Base-by-base conservation (phyloP, 768 basidiomycete genomes). In the Suillus occidentalis region DNA sequence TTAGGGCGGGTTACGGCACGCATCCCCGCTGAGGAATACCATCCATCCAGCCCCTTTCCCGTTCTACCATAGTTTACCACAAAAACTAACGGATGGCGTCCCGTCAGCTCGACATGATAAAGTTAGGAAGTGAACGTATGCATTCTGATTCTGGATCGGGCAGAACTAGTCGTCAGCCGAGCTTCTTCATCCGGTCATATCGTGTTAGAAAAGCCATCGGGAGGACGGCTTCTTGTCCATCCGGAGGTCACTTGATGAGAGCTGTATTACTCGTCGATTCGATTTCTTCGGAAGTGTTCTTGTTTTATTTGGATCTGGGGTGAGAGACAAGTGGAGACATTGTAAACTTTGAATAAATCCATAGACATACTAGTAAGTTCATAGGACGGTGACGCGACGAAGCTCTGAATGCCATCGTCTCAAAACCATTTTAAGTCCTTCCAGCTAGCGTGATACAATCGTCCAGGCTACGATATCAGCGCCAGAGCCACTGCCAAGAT, bases 1-100 rank as follows among this genome's bases (percentile, higher is more conserved):
- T 55, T 52, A 52, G 31, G 58, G 58, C 58, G 58, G 58, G 58
- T 28, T 40, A 42, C 58, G 58, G 39, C 58, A 42, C 58, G 58
- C 39, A 59, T 59, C 18, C 25, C 58, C 25, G 58, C 28, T 10
- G 58, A 42, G 28, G 40, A 52, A 16, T 31, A 52, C 13, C n/a
- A 25, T 13, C 36, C 34, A 37, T 12, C 18, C 12, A 56, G 16
- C 39, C 39, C 57, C 58, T 59, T 59, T 42, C 58, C 58, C 39
- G 28, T 42, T 59, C 20, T 34, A 55, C 53, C 5, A 55, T 55
- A 34, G 18, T 55, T 28, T 20, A 18, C 28, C 16, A 58, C 25
- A 25, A 57, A 39, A 31, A 53, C 8, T 34, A 55, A 59, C 58
- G 39, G 58, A 59, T 59, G 58, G 58, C 53, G 53, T 55, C 31